Base-by-base conservation (phyloP, 306 rosid genomes). In the Prunus mongolica region DNA sequence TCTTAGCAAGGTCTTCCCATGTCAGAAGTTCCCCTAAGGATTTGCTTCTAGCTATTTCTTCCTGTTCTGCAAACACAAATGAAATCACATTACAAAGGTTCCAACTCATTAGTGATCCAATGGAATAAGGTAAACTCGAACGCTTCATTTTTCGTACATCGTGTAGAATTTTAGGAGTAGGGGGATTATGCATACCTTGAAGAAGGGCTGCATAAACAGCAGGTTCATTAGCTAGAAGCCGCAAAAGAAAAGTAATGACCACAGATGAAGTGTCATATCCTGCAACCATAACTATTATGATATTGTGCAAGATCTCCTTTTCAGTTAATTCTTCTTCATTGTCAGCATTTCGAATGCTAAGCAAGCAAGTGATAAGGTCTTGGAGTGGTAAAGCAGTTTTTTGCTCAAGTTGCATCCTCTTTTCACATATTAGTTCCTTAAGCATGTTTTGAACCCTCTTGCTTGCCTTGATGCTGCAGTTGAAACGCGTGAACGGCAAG, bases 1-100 rank as follows among this genome's bases (percentile, higher is more conserved):
- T 93, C 85, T 90, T 87, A 64, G 84, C 66, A 68, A 90, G 85
- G 85, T 93, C 96, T 82, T 87, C 90, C 94, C 94, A 93, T 0
- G 83, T 93, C 34, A 90, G 85, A 24, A 78, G n/a, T 69, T 88
- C 92, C 44, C 91, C 90, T 4, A 76, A 54, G 18, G 11, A 13
- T 88, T 91, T 91, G 79, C 80, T 75, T 83, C 76, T 80, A 14
- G 80, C 89, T 84, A 88, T 87, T 75, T 88, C 91, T 83, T 91
- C 88, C 12, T 91, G 90, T 70, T 93, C 98, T 93, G 89, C 51
- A 88, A 55, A 78, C 46, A 20, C 82, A 69, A 38, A 38, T 38
- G 9, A 38, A 38, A 18, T 3, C 62, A 56, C 8, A 16, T 51
- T n/a, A 51, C 10, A 8, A 16, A 51, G 2, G 24, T 55, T 20